Base-by-base conservation (phyloP, 441 rosid species). In the Eutrema salsugineum region DNA sequence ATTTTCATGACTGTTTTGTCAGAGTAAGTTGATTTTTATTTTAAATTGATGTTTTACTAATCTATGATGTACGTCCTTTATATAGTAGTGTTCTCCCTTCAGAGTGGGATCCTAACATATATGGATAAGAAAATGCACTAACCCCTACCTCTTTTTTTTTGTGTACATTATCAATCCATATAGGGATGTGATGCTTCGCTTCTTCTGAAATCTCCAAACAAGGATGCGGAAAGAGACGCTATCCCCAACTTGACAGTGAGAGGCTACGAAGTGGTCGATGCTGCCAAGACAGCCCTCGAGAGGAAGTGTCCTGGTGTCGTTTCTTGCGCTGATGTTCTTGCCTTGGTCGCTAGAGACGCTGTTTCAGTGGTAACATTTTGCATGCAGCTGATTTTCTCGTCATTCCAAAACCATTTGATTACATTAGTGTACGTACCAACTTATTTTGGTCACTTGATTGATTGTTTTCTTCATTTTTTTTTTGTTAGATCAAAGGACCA, bases 1-100 rank as follows among this genome's bases (percentile, higher is more conserved):
- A 80, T 74, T 90, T 90, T 61, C 96, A 90, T 42, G 91, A 90
- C 53, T 90, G 96, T n/a, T 86, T 88, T 43, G 81, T 88, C 22
- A 78, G 93, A 84, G 96, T 87, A 83, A 14, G 80, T 38, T 36
- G 1, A 6, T 35, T 9, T 11, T 32, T n/a, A n/a, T 10, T 15
- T 33, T 55, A 11, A 27, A 6, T 54, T 16, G 2, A 27, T 51
- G 57, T 51, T 51, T 14, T 24, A 1, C 1, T 20, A 20, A 20
- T 20, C 22, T 1, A 4, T 24, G 4, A 4, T 24, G 3, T 24
- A 24, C 3, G 27, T 24, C 27, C 27, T 24, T 24, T 24, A 24
- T 24, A 24, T 24, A 24, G 27, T 24, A 24, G 27, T 2, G 27
- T 24, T 24, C 3, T 22, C 3, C 24, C 24, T 22, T 22, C 3